phyloP scores from a whole-genome alignment of 176 grass and related monocot genomes.

The Oryza nivara region DNA sequence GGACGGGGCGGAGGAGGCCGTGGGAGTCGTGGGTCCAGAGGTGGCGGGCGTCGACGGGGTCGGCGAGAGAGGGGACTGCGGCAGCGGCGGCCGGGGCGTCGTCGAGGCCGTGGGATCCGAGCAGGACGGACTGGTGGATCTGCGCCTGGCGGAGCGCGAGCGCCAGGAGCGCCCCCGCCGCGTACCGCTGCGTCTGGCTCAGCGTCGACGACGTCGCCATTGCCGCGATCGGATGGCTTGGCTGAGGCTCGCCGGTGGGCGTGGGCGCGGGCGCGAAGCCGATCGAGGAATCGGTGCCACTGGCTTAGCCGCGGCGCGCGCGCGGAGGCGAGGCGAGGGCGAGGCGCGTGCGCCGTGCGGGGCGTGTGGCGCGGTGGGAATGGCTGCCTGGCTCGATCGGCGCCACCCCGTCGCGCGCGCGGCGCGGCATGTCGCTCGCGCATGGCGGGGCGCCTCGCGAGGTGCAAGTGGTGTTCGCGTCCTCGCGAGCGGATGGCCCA shows the following conservation, averaged over 20 bases:
- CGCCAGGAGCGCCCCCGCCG: conserved; percentile 81
- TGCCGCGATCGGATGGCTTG: background rate
- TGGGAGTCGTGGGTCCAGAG: conserved; percentile 90
- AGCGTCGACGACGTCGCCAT: conserved; percentile 71
- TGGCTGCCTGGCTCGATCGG: background rate
- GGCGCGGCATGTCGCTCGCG: background rate
- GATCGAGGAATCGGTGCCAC: background rate
- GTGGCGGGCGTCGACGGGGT: conserved; percentile 50
- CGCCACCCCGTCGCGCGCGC: no score
- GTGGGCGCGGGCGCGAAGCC: background rate
- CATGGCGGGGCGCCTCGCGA: no score
- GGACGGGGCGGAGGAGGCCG: conserved; percentile 87
- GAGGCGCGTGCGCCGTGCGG: background rate
- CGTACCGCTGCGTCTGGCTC: conserved; percentile 83
- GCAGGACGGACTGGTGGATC: conserved; percentile 81
- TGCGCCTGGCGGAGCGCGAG: conserved; percentile 93
- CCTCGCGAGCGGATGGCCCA: no score
- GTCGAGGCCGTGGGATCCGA: conserved; percentile 65
- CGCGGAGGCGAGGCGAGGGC: background rate
- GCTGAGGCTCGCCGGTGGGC: background rate
- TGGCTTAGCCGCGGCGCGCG: background rate
- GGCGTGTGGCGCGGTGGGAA: background rate
- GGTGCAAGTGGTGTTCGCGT: no score
- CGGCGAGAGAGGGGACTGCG: conserved; percentile 34
- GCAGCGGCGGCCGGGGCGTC: conserved; percentile 37